Conservation (phyloP, 2,329 filamentous ascomycete genomes). For the Fusarium avenaceum region DNA sequence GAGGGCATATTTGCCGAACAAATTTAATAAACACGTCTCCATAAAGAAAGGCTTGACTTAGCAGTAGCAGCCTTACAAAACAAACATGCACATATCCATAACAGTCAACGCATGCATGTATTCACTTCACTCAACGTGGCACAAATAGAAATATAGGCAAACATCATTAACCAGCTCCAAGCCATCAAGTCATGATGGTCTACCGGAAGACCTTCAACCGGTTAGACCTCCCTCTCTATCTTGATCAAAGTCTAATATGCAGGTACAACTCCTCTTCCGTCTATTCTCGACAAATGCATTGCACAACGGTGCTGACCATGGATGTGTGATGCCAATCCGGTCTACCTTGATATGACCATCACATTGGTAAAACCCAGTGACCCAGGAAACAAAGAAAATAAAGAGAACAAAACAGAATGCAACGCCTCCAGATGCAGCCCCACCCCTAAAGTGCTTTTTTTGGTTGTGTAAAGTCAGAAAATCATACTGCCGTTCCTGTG, state of each 20-base stretch:
- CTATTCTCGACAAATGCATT: slow-evolving; percentile 57
- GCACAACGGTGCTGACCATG: slow-evolving; percentile 52
- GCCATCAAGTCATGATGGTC: slow-evolving; percentile 54
- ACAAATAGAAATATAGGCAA: slow-evolving; percentile 43
- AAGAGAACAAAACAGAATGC: slow-evolving; percentile 49
- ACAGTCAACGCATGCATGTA: neutral
- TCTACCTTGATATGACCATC: slow-evolving; percentile 36
- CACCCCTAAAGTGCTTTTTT: slow-evolving; percentile 51
- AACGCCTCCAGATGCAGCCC: slow-evolving; percentile 59
- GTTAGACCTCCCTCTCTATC: slow-evolving; percentile 54
- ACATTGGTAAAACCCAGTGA: slow-evolving; percentile 40
- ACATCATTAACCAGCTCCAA: slow-evolving; percentile 54
- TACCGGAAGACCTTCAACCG: slow-evolving; percentile 49
- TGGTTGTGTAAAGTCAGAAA: slow-evolving; percentile 47
- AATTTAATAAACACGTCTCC: neutral
- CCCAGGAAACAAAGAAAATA: slow-evolving; percentile 48
- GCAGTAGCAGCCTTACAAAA: no score
- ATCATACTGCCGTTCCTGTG: slow-evolving; percentile 51
- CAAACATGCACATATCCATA: neutral
- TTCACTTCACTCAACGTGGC: slow-evolving; percentile 29
- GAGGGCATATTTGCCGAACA: neutral
- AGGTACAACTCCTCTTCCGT: slow-evolving; percentile 55
- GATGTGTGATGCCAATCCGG: slow-evolving; percentile 49
- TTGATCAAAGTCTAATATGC: slow-evolving; percentile 58
- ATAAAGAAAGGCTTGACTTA: neutral